phyloP scores from a whole-genome alignment of 345 rosid species.

The Psidium friedrichsthalianum region DNA sequence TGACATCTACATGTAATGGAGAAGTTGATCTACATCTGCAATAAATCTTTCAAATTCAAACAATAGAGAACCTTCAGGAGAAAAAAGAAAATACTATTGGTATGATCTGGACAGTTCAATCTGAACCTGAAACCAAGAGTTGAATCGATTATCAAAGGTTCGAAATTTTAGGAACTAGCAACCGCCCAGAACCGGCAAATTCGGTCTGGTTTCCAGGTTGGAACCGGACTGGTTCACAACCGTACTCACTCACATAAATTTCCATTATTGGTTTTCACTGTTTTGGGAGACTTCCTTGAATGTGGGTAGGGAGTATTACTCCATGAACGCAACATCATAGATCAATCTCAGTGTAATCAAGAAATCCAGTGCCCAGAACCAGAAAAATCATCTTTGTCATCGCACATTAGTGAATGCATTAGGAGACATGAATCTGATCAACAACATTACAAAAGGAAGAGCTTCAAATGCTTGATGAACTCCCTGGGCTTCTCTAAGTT shows the following conservation, averaged over 20 bases:
- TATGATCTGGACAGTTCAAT: fast-evolving
- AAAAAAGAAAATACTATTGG: neutral
- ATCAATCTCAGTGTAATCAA: neutral
- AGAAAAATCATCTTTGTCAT: neutral
- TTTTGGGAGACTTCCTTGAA: neutral
- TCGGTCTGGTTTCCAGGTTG: neutral
- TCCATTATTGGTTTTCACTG: neutral
- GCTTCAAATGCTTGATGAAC: conserved; percentile 24
- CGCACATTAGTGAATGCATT: neutral
- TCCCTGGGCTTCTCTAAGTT: conserved; percentile 35
- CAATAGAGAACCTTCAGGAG: neutral
- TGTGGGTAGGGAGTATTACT: neutral
- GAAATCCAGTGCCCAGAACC: neutral
- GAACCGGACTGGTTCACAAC: fast-evolving
- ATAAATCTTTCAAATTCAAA: neutral
- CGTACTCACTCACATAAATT: neutral
- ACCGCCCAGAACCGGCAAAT: neutral
- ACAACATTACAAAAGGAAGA: conserved; percentile 5
- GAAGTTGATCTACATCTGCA: neutral
- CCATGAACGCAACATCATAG: neutral
- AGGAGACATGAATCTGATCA: neutral
- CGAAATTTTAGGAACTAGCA: neutral
- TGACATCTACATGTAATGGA: neutral
- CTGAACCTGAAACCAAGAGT: neutral
- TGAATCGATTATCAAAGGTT: neutral